Percentiles rank a stretch among this genome's conserved stretches.
These are phyloP conservation scores for Myriosclerotinia duriaeana DNA, from an alignment of 2,329 filamentous ascomycete genomes.

Conservation along the genomic window DNA sequence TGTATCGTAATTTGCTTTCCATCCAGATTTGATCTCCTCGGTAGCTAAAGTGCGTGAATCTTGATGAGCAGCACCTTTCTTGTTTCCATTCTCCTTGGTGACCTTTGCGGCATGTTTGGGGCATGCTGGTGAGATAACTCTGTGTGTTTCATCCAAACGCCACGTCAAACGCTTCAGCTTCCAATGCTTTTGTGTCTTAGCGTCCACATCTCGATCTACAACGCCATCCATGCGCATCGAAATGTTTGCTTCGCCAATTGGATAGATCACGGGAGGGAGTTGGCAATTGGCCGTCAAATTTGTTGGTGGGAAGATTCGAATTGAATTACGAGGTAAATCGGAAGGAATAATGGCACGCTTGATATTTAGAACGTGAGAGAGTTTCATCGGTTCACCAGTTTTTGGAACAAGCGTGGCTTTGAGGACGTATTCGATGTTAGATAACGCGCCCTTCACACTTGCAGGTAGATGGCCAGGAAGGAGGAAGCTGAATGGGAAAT, in stretches of 20 bases:
- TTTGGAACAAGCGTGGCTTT: slow-evolving; percentile 63
- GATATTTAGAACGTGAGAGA: slow-evolving; percentile 68
- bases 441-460: slow-evolving; percentile 71
- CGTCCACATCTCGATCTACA: slow-evolving; percentile 65
- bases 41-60: slow-evolving; percentile 76
- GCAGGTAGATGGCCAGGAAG: slow-evolving; percentile 84
- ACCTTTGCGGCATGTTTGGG: slow-evolving; percentile 65
- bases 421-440: slow-evolving; percentile 76
- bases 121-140: slow-evolving; percentile 77
- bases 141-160: slow-evolving; percentile 86
- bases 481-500: slow-evolving; percentile 86
- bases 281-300: slow-evolving; percentile 85
- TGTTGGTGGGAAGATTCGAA: slow-evolving; percentile 94
- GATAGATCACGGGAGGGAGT: slow-evolving; percentile 80
- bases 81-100: slow-evolving; percentile 43
- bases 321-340: slow-evolving; percentile 79
- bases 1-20: slow-evolving; percentile 72
- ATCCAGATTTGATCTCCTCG: slow-evolving; percentile 80
- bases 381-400: slow-evolving; percentile 62
- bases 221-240: slow-evolving; percentile 84
- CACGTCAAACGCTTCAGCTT: slow-evolving; percentile 87
- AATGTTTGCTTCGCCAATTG: slow-evolving; percentile 77
- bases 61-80: slow-evolving; percentile 70
- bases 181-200: slow-evolving; percentile 77
- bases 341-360: slow-evolving; percentile 74